These are phyloP conservation scores for Ambispora gerdemannii DNA, from an alignment of 192 early-diverging fungal genomes.

Conservation along the genomic window DNA sequence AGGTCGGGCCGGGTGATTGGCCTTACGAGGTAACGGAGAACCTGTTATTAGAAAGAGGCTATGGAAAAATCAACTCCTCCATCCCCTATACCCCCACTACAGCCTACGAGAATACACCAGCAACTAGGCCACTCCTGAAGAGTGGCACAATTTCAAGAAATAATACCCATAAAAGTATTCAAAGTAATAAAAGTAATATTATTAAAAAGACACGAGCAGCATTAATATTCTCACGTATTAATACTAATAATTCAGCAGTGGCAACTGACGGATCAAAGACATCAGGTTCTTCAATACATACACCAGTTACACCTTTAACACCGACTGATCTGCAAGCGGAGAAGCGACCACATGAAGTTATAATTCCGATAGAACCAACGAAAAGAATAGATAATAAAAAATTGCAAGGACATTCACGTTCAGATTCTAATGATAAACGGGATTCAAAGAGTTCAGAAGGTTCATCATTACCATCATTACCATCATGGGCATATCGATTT, in stretches of 20 bases:
- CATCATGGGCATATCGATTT: slow-evolving; percentile 24
- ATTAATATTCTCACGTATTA: background rate
- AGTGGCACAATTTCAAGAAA: background rate
- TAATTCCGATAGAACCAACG: background rate
- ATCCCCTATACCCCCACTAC: background rate
- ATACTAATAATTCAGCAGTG: background rate
- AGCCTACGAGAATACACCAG: background rate
- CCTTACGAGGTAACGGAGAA: slow-evolving; percentile 27
- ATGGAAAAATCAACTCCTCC: background rate
- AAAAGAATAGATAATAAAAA: background rate
- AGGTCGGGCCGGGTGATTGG: slow-evolving; percentile 18
- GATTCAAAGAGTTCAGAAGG: slow-evolving; percentile 9
- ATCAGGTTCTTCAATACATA: background rate
- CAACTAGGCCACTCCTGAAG: background rate
- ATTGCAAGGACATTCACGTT: too few species aligned
- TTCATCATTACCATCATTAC: slow-evolving; percentile 22
- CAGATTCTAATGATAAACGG: slow-evolving; percentile 18
- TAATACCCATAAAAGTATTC: background rate
- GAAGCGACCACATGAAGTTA: background rate
- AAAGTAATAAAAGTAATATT: too few species aligned
- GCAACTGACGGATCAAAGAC: slow-evolving; percentile 7
- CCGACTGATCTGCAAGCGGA: slow-evolving; percentile 1
- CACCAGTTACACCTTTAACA: slow-evolving; percentile 4
- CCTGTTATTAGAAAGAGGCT: background rate
- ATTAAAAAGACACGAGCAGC: background rate